phyloP scores from a whole-genome alignment of 805 yeast genomes.

The Sugiyamaella americana region DNA sequence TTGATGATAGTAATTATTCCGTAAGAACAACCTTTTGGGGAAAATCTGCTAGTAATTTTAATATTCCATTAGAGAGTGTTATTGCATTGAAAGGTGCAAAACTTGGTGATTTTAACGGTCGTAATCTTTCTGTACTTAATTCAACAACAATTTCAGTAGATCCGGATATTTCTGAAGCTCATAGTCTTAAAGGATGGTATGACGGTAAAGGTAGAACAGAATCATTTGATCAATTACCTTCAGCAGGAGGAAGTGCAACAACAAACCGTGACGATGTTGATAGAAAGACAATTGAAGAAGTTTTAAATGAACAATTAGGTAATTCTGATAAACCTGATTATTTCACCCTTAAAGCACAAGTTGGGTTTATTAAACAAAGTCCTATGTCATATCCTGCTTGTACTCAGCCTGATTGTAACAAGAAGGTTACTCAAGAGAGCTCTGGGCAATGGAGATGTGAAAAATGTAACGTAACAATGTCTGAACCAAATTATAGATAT shows the following conservation, averaged over 20 bases:
- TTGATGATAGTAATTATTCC: slow-evolving; percentile 74
- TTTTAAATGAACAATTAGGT: slow-evolving; percentile 64
- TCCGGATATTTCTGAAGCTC: slow-evolving; percentile 88
- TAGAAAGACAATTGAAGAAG: slow-evolving; percentile 62
- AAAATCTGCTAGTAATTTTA: slow-evolving; percentile 72
- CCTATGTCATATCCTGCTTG: slow-evolving; percentile 90
- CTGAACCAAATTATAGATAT: slow-evolving; percentile 72
- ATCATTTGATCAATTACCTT: slow-evolving; percentile 46
- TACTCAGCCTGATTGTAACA: slow-evolving; percentile 60
- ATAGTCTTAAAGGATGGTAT: slow-evolving; percentile 89
- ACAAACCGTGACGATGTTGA: slow-evolving; percentile 33
- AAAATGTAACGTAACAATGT: slow-evolving; percentile 67
- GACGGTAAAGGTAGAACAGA: slow-evolving; percentile 68
- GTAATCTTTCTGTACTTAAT: slow-evolving; percentile 72
- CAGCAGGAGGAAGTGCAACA: slow-evolving; percentile 38
- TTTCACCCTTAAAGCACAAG: slow-evolving; percentile 67
- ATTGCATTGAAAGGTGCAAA: slow-evolving; percentile 87
- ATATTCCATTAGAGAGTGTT: slow-evolving; percentile 54
- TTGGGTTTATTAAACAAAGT: slow-evolving; percentile 59
- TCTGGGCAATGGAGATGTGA: slow-evolving; percentile 90
- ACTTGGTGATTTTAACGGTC: slow-evolving; percentile 83
- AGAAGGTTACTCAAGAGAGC: slow-evolving; percentile 70
- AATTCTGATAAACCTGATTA: slow-evolving; percentile 72
- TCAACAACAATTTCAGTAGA: slow-evolving; percentile 69
- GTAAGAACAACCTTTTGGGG: slow-evolving; percentile 88